A percentile compares a stretch with the other conserved stretches of the same genome.
Evolutionary conservation across 495 filamentous ascomycete genomes (phyloP).

Genomic region (Bacidia rubella): DNA sequence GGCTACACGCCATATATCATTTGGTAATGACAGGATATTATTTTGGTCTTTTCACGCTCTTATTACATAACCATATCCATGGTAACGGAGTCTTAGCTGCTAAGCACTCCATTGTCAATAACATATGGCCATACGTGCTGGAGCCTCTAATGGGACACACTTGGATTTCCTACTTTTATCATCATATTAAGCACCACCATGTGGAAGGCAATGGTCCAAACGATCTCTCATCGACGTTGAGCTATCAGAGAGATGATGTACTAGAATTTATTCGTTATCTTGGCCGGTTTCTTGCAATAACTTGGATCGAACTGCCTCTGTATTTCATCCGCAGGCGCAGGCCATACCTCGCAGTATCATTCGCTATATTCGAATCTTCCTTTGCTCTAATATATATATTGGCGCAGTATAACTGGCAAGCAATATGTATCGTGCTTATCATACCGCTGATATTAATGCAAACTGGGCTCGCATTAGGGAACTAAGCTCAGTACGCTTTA

Average conservation of each 20-base stretch:
- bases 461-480: constrained; percentile 56
- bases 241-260: constrained; percentile 58
- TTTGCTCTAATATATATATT: constrained; percentile 36
- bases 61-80: constrained; percentile 78
- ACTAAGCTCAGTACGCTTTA: constrained; percentile 65
- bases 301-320: constrained; percentile 60
- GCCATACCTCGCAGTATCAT: constrained; percentile 33
- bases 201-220: constrained; percentile 68
- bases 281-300: constrained; percentile 53
- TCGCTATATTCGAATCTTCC: constrained; percentile 42
- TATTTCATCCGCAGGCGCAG: constrained; percentile 54
- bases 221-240: constrained; percentile 61
- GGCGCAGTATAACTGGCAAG: constrained; percentile 32
- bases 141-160: constrained; percentile 72
- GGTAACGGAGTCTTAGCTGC: constrained; percentile 50
- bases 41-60: constrained; percentile 58
- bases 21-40: constrained; percentile 47
- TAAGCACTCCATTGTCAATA: constrained; percentile 39
- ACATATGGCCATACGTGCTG: constrained; percentile 53
- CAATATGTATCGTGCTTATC: constrained; percentile 46
- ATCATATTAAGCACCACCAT: constrained; percentile 77
- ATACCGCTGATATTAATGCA: constrained; percentile 47
- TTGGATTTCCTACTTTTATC: constrained; percentile 73
- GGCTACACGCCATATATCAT: constrained; percentile 50
- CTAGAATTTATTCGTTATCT: constrained; percentile 54